Evolutionary conservation across 1,284 basidiomycete species (phyloP).

Genomic region (Pyrrhoderma noxium): DNA sequence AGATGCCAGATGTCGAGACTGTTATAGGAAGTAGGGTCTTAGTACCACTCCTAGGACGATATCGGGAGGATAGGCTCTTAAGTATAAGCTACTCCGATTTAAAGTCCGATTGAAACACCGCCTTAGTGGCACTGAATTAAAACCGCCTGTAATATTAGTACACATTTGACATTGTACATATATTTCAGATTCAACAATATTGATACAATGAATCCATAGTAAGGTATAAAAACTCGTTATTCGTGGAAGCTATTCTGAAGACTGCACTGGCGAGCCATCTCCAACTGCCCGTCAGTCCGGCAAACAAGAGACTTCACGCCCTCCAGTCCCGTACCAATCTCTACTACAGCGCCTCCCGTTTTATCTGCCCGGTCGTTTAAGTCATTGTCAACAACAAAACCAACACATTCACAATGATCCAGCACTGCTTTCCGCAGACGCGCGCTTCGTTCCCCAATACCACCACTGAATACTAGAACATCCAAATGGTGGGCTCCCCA

Average conservation of each 20-base stretch:
- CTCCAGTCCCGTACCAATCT: constrained; percentile 33
- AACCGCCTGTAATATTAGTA: too few relatives aligned
- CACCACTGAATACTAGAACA: constrained; percentile 79
- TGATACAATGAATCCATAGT: too few relatives aligned
- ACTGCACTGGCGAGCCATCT: constrained; percentile 57
- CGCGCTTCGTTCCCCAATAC: constrained; percentile 72
- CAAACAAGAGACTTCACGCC: constrained; percentile 46
- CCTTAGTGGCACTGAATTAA: too few relatives aligned
- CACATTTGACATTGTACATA: too few relatives aligned
- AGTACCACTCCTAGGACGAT: too few relatives aligned
- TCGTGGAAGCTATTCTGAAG: constrained; percentile 17
- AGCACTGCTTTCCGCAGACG: constrained; percentile 54
- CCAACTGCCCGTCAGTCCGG: constrained; percentile 58
- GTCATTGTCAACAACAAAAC: constrained; percentile 42
- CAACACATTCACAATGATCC: constrained; percentile 48
- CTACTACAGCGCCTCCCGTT: constrained; percentile 37
- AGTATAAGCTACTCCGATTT: too few relatives aligned
- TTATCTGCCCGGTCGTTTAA: constrained; percentile 31
- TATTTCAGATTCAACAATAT: too few relatives aligned
- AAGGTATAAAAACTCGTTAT: not conserved
- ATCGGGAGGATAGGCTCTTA: too few relatives aligned
- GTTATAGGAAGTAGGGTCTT: too few relatives aligned
- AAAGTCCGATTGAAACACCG: too few relatives aligned
- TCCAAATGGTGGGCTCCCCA: constrained; percentile 47
- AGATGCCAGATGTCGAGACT: too few relatives aligned